Percentiles rank a stretch among this genome's conserved stretches.
phyloP scores from a whole-genome alignment of 2,329 filamentous ascomycete species.

The Alternaria brassicae region DNA sequence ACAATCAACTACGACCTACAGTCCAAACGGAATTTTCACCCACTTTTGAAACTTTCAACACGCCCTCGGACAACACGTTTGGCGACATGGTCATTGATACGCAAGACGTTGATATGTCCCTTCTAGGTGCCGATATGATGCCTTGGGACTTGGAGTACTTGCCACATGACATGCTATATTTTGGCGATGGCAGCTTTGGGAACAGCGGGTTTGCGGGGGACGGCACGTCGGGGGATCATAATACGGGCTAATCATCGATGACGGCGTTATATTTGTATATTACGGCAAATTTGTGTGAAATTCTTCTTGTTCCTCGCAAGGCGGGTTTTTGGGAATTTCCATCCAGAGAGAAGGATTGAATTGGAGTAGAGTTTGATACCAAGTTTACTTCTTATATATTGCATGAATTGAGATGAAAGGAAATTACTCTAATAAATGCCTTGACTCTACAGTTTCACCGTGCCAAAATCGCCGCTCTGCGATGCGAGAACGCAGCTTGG shows the following conservation, averaged over 20 bases:
- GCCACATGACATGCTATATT: slow-evolving; percentile 67
- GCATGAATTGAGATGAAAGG: neutral
- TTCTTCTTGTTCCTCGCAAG: neutral
- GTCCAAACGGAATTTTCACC: slow-evolving; percentile 34
- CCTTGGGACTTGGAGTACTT: slow-evolving; percentile 76
- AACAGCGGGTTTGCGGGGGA: slow-evolving; percentile 8
- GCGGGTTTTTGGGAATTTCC: neutral
- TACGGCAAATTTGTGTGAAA: neutral
- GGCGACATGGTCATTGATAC: slow-evolving; percentile 74
- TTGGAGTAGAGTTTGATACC: neutral
- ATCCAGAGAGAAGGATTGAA: neutral
- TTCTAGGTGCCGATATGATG: slow-evolving; percentile 72
- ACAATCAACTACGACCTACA: slow-evolving; percentile 10
- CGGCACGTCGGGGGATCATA: neutral
- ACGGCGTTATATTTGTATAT: neutral
- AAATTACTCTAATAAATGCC: neutral
- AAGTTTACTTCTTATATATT: neutral
- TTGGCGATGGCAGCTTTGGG: slow-evolving; percentile 30
- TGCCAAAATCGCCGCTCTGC: too few species aligned
- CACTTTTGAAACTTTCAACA: slow-evolving; percentile 34
- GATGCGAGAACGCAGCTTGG: too few species aligned
- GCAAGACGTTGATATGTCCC: slow-evolving; percentile 77
- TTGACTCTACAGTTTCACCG: neutral
- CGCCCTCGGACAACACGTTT: slow-evolving; percentile 42
- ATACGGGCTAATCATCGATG: neutral